Base-by-base conservation (phyloP, 2,329 filamentous ascomycete genomes). In the Spiromastix sp. region DNA sequence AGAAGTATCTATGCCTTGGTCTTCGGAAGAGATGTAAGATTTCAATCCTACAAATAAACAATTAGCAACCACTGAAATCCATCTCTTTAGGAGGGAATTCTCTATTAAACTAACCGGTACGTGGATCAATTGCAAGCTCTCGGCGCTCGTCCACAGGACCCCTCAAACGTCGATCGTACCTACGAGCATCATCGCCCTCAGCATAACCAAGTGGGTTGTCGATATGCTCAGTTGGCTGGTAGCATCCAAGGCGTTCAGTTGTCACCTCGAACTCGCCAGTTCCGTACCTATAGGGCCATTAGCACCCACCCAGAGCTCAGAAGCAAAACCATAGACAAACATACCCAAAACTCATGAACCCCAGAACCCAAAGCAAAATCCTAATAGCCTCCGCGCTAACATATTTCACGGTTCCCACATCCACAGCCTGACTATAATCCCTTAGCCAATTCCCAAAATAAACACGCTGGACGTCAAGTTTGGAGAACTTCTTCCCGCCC, bases 371-470 rank as follows among this genome's bases (percentile, higher is more conserved):
- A 37, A 95, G 74, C 10, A 94, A 67, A 32, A 95, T 81, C 21
- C 87, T 80, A 52, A 95, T 93, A 39, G 86, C 86, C 61, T 93
- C 85, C 34, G 85, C 81, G 37, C 83, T 89, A 43, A 95, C 86
- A 49, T 80, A 75, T 66, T 94, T 94, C 62, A 94, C 76, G 3
- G 85, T 93, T 42, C 85, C 87, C 32, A 94, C 84, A 58, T 95
- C 87, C 49, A 94, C 83, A 42, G 86, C 87, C 61, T 95, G 87
- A 35, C 83, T 91, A 62, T 95, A 95, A 61, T 95, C 87, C 37
- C 77, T 76, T 21, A 94, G 74, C 87, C 87, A 94, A 67, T 94
- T 95, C 45, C 87, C 87, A 65, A 95, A 95, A 67, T 95, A 95
- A 44, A 93, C 83, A 42, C 86, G 77, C 44, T 87, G 83, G 43